Base-by-base conservation (phyloP, 495 filamentous ascomycete genomes). In the Sporormia fimetaria region DNA sequence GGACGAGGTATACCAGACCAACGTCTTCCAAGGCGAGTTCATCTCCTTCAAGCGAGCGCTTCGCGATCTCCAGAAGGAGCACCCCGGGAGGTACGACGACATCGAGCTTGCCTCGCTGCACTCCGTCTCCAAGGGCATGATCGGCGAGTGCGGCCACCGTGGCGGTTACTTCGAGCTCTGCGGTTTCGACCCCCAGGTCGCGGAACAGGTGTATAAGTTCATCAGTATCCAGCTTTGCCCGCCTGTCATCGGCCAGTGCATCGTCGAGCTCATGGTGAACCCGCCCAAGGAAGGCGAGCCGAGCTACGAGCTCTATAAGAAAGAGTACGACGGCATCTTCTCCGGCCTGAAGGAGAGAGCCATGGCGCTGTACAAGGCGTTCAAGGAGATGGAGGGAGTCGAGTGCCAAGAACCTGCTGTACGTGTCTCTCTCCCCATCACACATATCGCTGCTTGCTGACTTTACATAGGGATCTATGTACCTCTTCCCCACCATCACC, bases 1-100 rank as follows among this genome's bases (percentile, higher is more conserved):
- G 40, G 90, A 98, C 54, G 90, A 98, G 63, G 90, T 98, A 6
- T 98, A 98, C 73, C 90, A 98, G 65, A 96, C 92, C 57, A 98
- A 98, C 61, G 80, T 98, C 51, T 98, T 96, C 65, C 58, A 78
- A 31, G 92, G 92, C 57, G 69, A 87, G 53, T 96, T 96, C 67
- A 75, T 82, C 60, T 87, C 80, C 39, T 96, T 98, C 76, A 94
- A 96, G 68, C 78, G 82, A 55, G 75, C 79, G 24, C 75, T 98
- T 9, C 75, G 87, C 15, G 78, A 81, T 52, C 62, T 96, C 30
- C 92, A 96, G 61, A 70, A 80, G 34, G 74, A 80, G 54, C 50
- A 65, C 6, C 75, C 82, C 3, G 70, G 66, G 45, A 81, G 78
- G 59, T 96, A 81, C 67, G 83, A 88, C 62, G 59, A 78, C 44